Conservation (phyloP, 345 rosid species). For the Xanthoceras sorbifolium region DNA sequence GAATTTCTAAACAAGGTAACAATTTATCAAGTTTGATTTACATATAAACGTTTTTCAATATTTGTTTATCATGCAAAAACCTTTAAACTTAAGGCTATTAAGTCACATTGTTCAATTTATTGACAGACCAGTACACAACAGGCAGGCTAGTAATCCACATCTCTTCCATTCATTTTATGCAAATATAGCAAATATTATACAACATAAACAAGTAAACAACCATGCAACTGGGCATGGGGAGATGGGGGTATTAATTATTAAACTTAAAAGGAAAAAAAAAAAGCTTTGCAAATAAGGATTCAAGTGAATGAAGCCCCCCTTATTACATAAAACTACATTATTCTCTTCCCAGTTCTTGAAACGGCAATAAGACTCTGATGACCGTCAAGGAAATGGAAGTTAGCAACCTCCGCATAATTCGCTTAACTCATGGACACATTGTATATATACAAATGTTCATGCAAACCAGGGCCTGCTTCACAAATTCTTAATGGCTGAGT, state of each 20-base stretch:
- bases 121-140: background rate
- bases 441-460: background rate
- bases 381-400: background rate
- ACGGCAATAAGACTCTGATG: background rate
- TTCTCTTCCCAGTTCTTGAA: background rate
- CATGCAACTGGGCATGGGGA: background rate
- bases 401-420: background rate
- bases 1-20: too few relatives aligned
- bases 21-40: too few relatives aligned
- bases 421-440: background rate
- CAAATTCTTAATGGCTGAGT: constrained; percentile 44
- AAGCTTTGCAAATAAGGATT: background rate
- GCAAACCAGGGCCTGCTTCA: constrained; percentile 31
- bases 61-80: too few relatives aligned
- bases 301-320: background rate
- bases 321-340: background rate
- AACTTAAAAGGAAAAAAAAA: background rate
- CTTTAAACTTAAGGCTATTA: too few relatives aligned
- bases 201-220: background rate
- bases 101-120: background rate
- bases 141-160: too few relatives aligned
- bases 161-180: background rate
- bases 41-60: too few relatives aligned
- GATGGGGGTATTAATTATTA: background rate
- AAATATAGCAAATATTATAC: background rate